phyloP scores from a whole-genome alignment of 371 early-diverging fungal genomes.

The Globomyces sp. region DNA sequence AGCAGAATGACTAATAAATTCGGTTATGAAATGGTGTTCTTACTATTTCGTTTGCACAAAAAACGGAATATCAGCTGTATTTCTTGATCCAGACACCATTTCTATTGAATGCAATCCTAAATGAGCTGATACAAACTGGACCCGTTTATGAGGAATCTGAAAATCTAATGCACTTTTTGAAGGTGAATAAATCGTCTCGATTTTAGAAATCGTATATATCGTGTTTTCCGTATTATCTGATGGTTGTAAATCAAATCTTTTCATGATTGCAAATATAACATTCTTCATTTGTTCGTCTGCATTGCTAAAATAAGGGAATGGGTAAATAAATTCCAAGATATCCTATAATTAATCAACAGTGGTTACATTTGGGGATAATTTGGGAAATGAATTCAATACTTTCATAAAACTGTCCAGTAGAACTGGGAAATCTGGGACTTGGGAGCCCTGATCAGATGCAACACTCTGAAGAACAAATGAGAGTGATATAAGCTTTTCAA shows the following conservation, averaged over 20 bases:
- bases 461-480: constrained; percentile 58
- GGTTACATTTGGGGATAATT: neutral
- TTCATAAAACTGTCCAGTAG: constrained; percentile 57
- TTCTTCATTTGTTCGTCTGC: constrained; percentile 58
- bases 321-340: constrained; percentile 65
- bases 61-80: constrained; percentile 53
- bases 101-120: constrained; percentile 20
- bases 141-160: too few species aligned
- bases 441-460: constrained; percentile 48
- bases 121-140: too few species aligned
- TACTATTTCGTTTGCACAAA: constrained; percentile 71
- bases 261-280: constrained; percentile 65
- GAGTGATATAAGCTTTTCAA: constrained; percentile 66
- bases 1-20: constrained; percentile 39
- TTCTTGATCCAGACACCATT: constrained; percentile 53
- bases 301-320: constrained; percentile 62
- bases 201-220: too few species aligned
- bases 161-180: too few species aligned
- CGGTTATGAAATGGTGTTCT: neutral
- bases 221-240: too few species aligned
- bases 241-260: constrained; percentile 62
- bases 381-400: constrained; percentile 48
- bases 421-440: constrained; percentile 72
- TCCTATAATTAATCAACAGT: constrained; percentile 56
- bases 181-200: too few species aligned